Percentiles rank a stretch among this genome's conserved stretches.
Evolutionary conservation across 2,329 filamentous ascomycete species (phyloP).

Genomic region (Pseudogymnoascus sp.): DNA sequence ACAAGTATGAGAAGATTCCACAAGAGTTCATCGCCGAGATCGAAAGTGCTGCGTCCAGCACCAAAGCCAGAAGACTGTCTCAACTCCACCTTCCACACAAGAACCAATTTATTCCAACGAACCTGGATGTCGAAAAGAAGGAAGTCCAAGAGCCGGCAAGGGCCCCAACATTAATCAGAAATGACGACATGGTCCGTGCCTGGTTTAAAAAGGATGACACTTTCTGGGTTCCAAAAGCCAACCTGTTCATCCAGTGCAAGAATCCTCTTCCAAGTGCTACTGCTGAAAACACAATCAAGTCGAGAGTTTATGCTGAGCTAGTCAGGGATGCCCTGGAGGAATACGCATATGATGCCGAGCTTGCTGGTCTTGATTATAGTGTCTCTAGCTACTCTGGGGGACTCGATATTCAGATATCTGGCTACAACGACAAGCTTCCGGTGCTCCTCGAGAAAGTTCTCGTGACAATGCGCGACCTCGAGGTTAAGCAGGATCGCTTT

Average conservation of each 20-base stretch:
- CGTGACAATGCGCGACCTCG: conserved; percentile 71
- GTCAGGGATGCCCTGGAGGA: conserved; percentile 84
- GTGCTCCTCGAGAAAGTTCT: conserved; percentile 87
- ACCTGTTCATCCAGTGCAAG: conserved; percentile 69
- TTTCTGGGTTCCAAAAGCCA: conserved; percentile 96
- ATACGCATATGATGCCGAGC: conserved; percentile 91
- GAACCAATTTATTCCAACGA: conserved; percentile 92
- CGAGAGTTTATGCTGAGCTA: conserved; percentile 72
- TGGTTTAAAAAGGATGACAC: conserved; percentile 99
- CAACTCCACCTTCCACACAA: conserved; percentile 80
- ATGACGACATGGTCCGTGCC: conserved; percentile 69
- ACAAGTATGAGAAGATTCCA: conserved; percentile 73
- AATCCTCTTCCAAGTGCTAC: conserved; percentile 74
- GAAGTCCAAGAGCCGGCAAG: conserved; percentile 68
- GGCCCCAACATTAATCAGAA: conserved; percentile 72
- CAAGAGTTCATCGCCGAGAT: conserved; percentile 65
- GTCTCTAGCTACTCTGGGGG: conserved; percentile 66
- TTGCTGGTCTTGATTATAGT: conserved; percentile 79
- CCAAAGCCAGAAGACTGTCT: conserved; percentile 49
- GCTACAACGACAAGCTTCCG: conserved; percentile 93
- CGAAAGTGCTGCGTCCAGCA: conserved; percentile 50
- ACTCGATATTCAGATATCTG: conserved; percentile 68
- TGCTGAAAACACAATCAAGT: conserved; percentile 69
- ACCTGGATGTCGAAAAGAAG: conserved; percentile 91
- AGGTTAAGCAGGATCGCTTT: conserved; percentile 80